These are phyloP conservation scores for Tricholomella constricta DNA, from an alignment of 768 basidiomycete species.

Conservation along the genomic window DNA sequence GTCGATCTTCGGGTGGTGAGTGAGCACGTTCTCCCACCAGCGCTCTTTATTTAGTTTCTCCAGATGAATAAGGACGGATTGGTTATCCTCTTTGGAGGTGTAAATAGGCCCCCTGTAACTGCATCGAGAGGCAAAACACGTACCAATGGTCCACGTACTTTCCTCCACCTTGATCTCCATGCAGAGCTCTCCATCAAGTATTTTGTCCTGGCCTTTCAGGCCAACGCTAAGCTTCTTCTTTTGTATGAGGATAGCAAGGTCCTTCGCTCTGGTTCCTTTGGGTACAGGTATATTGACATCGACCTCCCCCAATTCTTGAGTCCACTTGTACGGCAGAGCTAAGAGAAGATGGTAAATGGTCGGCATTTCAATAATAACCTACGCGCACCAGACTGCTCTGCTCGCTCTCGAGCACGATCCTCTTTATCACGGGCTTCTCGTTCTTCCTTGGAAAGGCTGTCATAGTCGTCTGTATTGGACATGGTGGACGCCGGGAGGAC, in stretches of 20 bases:
- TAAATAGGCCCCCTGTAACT: not conserved
- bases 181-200: slow-evolving; percentile 89
- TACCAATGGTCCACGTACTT: slow-evolving; percentile 94
- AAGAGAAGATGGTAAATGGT: slow-evolving; percentile 22
- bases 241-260: slow-evolving; percentile 71
- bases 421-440: slow-evolving; percentile 70
- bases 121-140: slow-evolving; percentile 26
- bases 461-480: slow-evolving; percentile 55
- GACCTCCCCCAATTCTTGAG: slow-evolving; percentile 84
- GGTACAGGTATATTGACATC: slow-evolving; percentile 85
- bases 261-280: slow-evolving; percentile 79
- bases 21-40: slow-evolving; percentile 98
- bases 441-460: slow-evolving; percentile 76
- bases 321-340: slow-evolving; percentile 93
- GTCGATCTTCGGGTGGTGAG: slow-evolving; percentile 95
- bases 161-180: slow-evolving; percentile 95
- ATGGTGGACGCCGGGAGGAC: slow-evolving; percentile 21
- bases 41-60: slow-evolving; percentile 86
- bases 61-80: slow-evolving; percentile 71
- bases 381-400: slow-evolving; percentile 81
- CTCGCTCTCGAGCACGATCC: slow-evolving; percentile 66
- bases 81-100: slow-evolving; percentile 66
- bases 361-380: slow-evolving; percentile 19
- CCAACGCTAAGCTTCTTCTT: slow-evolving; percentile 85
- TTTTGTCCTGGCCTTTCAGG: slow-evolving; percentile 82